phyloP scores from a whole-genome alignment of 306 rosid species.

The Lupinus albus region DNA sequence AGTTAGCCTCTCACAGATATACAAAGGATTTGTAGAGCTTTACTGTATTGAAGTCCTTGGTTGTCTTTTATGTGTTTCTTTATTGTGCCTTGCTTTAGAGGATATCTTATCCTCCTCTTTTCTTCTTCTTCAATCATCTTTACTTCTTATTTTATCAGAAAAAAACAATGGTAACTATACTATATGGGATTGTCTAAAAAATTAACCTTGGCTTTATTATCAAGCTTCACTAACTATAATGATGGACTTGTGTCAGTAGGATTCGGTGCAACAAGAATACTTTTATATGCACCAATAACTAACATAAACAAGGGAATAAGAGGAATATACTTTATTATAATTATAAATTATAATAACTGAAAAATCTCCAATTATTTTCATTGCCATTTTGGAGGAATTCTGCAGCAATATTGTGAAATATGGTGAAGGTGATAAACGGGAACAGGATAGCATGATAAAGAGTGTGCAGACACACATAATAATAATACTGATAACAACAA shows the following conservation, averaged over 20 bases:
- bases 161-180: no score
- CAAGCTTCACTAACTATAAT: constrained; percentile 4
- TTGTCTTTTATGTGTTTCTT: constrained; percentile 4
- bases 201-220: background rate
- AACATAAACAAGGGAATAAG: background rate
- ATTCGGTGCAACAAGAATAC: background rate
- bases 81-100: no score
- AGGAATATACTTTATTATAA: background rate
- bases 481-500: no score
- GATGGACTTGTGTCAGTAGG: background rate
- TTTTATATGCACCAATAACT: constrained; percentile 3
- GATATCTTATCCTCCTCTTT: no score
- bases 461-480: background rate
- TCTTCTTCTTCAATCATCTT: no score
- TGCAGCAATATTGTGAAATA: constrained; percentile 2
- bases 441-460: background rate
- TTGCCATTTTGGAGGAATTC: constrained; percentile 1
- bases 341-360: background rate
- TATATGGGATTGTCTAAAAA: background rate
- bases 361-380: constrained; percentile 11
- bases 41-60: constrained; percentile 3
- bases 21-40: constrained; percentile 4
- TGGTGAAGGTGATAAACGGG: background rate
- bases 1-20: constrained; percentile 4
- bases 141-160: background rate